Conservation (phyloP, 2,329 filamentous ascomycete species). For the Aspergillus brasiliensis region DNA sequence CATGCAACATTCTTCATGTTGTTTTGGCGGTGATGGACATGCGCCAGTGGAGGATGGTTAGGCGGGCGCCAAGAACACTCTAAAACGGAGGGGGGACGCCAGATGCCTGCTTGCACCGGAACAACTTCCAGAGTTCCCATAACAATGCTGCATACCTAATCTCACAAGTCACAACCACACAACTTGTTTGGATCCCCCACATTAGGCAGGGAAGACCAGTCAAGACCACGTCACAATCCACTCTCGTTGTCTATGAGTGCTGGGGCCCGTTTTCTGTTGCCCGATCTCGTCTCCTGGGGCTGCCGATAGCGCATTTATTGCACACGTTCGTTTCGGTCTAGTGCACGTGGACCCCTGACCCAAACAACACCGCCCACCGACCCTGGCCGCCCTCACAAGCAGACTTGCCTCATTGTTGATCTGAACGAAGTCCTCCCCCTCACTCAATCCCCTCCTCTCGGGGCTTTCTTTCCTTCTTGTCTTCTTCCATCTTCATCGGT, state of each 20-base stretch:
- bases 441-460: slow-evolving; percentile 25
- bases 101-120: not conserved
- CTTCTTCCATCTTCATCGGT: slow-evolving; percentile 7
- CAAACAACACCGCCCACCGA: slow-evolving; percentile 22
- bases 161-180: not conserved
- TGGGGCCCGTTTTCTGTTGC: not conserved
- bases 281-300: not conserved
- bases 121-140: slow-evolving; percentile 1
- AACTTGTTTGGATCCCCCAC: not conserved
- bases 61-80: slow-evolving; percentile 20
- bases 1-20: not conserved
- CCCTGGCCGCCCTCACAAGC: slow-evolving; percentile 4
- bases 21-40: slow-evolving; percentile 13
- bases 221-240: not conserved
- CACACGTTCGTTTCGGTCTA: slow-evolving; percentile 3
- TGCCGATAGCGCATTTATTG: not conserved
- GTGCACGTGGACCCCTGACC: slow-evolving; percentile 34
- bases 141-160: slow-evolving; percentile 11
- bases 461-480: slow-evolving; percentile 23
- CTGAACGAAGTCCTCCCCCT: slow-evolving; percentile 16
- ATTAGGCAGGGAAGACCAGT: not conserved
- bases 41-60: slow-evolving; percentile 4
- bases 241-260: not conserved
- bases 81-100: slow-evolving; percentile 14
- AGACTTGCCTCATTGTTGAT: slow-evolving; percentile 15